These are phyloP conservation scores for Chlorociboria aeruginascens DNA, from an alignment of 495 filamentous ascomycete species.

Conservation along the genomic window DNA sequence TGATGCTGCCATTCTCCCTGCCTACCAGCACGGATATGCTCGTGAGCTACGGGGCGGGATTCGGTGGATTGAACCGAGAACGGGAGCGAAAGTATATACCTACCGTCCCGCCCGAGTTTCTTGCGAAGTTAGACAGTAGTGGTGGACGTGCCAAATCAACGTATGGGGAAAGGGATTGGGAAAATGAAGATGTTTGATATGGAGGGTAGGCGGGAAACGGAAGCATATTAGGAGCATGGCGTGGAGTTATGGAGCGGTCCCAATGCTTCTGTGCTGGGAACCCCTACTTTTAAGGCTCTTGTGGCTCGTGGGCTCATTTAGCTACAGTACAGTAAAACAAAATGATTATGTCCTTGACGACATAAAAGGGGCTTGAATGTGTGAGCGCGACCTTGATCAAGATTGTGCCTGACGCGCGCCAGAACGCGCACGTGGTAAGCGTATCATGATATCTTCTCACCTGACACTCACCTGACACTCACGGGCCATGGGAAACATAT, in stretches of 20 bases:
- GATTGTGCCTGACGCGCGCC: too few species aligned
- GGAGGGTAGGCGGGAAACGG: background rate
- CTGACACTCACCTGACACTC: too few species aligned
- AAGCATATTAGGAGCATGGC: slow-evolving; percentile 7
- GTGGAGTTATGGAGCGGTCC: slow-evolving; percentile 1
- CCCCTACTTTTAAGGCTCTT: background rate
- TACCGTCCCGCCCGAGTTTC: slow-evolving; percentile 84
- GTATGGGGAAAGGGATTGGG: slow-evolving; percentile 17
- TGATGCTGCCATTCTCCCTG: slow-evolving; percentile 89
- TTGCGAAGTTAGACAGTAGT: slow-evolving; percentile 64
- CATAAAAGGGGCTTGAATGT: background rate
- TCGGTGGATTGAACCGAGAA: slow-evolving; percentile 85
- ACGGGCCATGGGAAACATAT: too few species aligned
- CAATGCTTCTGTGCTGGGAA: background rate
- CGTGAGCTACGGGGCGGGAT: slow-evolving; percentile 85
- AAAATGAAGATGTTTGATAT: slow-evolving; percentile 18
- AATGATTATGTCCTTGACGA: background rate
- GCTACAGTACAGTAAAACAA: background rate
- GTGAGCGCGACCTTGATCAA: too few species aligned
- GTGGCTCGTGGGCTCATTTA: background rate
- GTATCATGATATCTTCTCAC: too few species aligned
- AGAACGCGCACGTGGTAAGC: too few species aligned
- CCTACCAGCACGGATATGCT: slow-evolving; percentile 97
- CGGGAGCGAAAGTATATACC: slow-evolving; percentile 93
- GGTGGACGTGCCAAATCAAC: slow-evolving; percentile 12